Conservation (phyloP, 176 grass and related monocot genomes). For the Themeda triandra region DNA sequence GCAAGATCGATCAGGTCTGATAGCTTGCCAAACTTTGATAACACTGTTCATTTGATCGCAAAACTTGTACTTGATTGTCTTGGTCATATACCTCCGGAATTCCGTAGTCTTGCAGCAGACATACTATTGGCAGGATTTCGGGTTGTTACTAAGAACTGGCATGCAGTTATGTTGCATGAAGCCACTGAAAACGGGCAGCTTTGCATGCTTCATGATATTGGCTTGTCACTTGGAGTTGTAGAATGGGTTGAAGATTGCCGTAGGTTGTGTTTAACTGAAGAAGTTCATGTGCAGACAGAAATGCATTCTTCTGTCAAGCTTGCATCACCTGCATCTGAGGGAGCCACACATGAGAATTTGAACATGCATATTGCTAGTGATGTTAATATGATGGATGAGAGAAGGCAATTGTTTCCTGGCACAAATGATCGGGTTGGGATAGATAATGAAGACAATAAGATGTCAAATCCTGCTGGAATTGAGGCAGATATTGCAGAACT, state of each 20-base stretch:
- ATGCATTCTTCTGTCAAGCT: constrained; percentile 34
- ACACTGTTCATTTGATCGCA: constrained; percentile 37
- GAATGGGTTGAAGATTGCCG: constrained; percentile 84
- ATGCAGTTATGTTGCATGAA: constrained; percentile 56
- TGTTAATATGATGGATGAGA: constrained; percentile 12
- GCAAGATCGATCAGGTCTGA: constrained; percentile 33
- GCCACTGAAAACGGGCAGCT: constrained; percentile 54
- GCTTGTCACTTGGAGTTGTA: constrained; percentile 67
- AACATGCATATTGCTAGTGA: constrained; percentile 11
- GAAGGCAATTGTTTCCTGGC: constrained; percentile 17
- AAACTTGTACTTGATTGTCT: constrained; percentile 84
- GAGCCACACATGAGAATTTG: constrained; percentile 5
- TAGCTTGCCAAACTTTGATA: constrained; percentile 41
- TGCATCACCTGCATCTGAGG: constrained; percentile 24
- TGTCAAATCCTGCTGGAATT: constrained; percentile 7
- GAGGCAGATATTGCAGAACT: constrained; percentile 27
- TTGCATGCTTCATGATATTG: constrained; percentile 98
- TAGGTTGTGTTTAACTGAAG: constrained; percentile 53
- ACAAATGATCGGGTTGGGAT: constrained; percentile 24
- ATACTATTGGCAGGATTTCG: constrained; percentile 73
- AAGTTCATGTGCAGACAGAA: constrained; percentile 27
- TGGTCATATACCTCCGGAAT: constrained; percentile 71
- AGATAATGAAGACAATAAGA: constrained; percentile 26
- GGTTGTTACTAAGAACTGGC: constrained; percentile 61
- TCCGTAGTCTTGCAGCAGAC: constrained; percentile 67